Conservation (phyloP, 257 asterid species). For the Solanum phureja region DNA sequence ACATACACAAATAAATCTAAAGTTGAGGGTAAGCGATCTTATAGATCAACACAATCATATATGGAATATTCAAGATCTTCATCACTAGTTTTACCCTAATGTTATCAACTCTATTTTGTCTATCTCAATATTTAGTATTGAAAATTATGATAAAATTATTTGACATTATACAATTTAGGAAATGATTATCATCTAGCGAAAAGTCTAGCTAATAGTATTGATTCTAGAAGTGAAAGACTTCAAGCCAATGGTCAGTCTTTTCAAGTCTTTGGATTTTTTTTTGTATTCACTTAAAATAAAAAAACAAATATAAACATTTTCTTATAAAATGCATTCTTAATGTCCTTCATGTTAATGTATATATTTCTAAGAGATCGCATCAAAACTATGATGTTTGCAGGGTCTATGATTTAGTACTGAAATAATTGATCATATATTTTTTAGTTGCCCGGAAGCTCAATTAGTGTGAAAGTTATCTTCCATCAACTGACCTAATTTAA, state of each 20-base stretch:
- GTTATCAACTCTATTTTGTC: not conserved
- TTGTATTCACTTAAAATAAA: not conserved
- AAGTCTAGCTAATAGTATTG: not conserved
- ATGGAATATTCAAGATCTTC: not conserved
- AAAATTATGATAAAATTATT: not conserved
- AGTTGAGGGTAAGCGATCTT: not conserved
- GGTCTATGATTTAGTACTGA: not conserved
- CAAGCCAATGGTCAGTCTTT: not conserved
- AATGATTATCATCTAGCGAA: not conserved
- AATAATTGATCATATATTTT: not conserved
- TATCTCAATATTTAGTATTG: not conserved
- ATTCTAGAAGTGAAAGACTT: not conserved
- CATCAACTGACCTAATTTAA: not conserved
- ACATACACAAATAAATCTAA: not conserved
- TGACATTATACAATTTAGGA: not conserved
- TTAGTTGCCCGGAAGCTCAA: not conserved
- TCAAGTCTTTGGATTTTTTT: not conserved
- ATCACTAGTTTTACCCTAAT: not conserved
- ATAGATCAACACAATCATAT: not conserved
- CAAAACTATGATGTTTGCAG: not conserved
- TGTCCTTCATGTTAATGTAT: not conserved
- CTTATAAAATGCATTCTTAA: not conserved
- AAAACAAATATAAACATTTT: too few species aligned
- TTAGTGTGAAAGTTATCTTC: not conserved
- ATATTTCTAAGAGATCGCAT: not conserved